Base-by-base conservation (phyloP, 495 filamentous ascomycete genomes). In the Tuber borchii region DNA sequence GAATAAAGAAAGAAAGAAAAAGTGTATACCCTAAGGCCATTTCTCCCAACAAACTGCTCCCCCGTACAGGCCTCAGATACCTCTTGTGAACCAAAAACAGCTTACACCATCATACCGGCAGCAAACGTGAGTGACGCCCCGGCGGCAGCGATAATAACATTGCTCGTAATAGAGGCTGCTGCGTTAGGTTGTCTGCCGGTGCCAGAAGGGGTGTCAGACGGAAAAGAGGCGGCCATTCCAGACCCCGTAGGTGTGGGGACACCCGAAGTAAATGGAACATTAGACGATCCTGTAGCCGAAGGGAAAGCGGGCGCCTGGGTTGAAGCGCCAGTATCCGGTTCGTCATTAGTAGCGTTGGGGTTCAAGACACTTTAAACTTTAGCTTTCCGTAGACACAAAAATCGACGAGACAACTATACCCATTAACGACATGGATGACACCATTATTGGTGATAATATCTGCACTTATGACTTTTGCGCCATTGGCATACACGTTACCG, bases 391-490 rank as follows among this genome's bases (percentile, higher is more conserved):
- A 71, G 39, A 68, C 17, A 56, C 16, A 39, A 20, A 70, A 69
- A 42, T 22, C 20, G 70, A 9, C 22, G 43, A 9, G 68, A 40
- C 46, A 70, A 80, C 83, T 77, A 31, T 76, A 86, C 88, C 83
- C 84, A 77, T 91, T 88, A 76, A 92, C 87, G 44, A 91, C 83
- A 80, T 93, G 91, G 8, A 92, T 83, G 16, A 93, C 90, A 75
- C 91, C 91, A 71, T 92, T 92, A 34, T 84, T 84, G 70, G 91
- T 78, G 0, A 93, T 85, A 6, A 93, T 83, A 81, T 93, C 87
- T 3, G 88, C 76, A 44, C 83, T 83, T 16, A 90, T 77, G n/a
- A 93, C 84, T 73, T 86, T 84, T 0, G 90, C 87, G 16, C 82
- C 82, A 81, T 88, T 86, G 76, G 85, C 83, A 74, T 83, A 87